Conservation (phyloP, 2,329 filamentous ascomycete species). For the Colletotrichum sp. region DNA sequence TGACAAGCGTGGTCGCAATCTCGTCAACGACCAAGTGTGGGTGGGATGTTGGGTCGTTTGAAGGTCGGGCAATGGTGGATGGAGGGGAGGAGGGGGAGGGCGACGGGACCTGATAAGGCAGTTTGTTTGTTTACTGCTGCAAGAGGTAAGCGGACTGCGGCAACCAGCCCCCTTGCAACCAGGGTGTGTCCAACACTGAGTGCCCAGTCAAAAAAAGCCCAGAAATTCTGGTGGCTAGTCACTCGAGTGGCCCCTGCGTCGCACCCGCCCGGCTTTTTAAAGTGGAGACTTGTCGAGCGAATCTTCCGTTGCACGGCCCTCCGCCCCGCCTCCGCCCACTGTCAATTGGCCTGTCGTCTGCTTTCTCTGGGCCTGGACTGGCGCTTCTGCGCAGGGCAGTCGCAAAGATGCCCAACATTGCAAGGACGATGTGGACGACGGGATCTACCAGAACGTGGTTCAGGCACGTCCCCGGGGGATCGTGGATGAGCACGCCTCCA, state of each 20-base stretch:
- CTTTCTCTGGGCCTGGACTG: conserved; percentile 5
- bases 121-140: conserved; percentile 41
- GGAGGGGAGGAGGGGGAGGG: conserved; percentile 18
- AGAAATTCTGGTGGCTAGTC: conserved; percentile 13
- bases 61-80: conserved; percentile 19
- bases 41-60: conserved; percentile 25
- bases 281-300: background rate
- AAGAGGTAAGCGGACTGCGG: conserved; percentile 13
- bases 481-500: background rate
- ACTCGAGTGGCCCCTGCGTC: conserved; percentile 17
- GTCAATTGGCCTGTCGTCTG: conserved; percentile 16
- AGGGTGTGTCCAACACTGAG: background rate
- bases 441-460: background rate
- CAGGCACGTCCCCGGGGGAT: background rate
- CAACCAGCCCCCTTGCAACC: conserved; percentile 21
- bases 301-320: conserved; percentile 18
- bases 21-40: conserved; percentile 23
- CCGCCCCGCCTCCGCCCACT: conserved; percentile 8
- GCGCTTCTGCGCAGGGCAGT: conserved; percentile 1
- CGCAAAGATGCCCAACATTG: conserved; percentile 13
- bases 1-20: conserved; percentile 15
- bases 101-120: conserved; percentile 31
- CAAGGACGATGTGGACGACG: background rate
- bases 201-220: background rate
- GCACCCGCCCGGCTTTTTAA: conserved; percentile 9